Conservation (phyloP, 768 basidiomycete species). For the Pulveroboletus ravenelii region DNA sequence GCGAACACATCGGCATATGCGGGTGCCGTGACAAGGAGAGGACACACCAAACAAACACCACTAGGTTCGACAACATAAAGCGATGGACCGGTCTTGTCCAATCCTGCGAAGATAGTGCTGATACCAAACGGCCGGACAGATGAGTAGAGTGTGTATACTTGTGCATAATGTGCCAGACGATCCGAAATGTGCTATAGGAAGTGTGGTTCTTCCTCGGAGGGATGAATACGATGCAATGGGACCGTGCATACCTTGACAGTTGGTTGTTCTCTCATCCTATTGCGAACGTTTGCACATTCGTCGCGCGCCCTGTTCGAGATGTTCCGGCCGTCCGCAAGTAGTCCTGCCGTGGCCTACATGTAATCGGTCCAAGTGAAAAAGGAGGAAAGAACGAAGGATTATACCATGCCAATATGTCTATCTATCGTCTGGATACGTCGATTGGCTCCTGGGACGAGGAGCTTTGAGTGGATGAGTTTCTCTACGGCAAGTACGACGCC, state of each 20-base stretch:
- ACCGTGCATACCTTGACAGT: conserved; percentile 64
- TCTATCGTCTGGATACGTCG: conserved; percentile 91
- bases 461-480: conserved; percentile 93
- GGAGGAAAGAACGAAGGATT: conserved; percentile 10
- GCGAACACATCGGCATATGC: not conserved
- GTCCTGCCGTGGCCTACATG: conserved; percentile 81
- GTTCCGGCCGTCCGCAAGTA: conserved; percentile 90
- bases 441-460: conserved; percentile 90
- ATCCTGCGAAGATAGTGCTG: conserved; percentile 83
- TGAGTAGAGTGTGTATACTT: conserved; percentile 95
- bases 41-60: conserved; percentile 80
- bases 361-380: not conserved
- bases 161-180: conserved; percentile 84
- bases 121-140: conserved; percentile 97
- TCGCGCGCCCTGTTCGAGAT: conserved; percentile 79
- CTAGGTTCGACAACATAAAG: conserved; percentile 93
- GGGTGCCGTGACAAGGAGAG: not conserved
- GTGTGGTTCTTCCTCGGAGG: not conserved
- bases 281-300: conserved; percentile 72
- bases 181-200: conserved; percentile 53
- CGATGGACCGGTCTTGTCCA: conserved; percentile 83
- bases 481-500: conserved; percentile 96
- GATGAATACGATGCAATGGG: not conserved
- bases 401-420: conserved; percentile 87
- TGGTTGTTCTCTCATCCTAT: conserved; percentile 66